Base-by-base conservation (phyloP, 345 rosid species). In the Eucalyptus grandis region DNA sequence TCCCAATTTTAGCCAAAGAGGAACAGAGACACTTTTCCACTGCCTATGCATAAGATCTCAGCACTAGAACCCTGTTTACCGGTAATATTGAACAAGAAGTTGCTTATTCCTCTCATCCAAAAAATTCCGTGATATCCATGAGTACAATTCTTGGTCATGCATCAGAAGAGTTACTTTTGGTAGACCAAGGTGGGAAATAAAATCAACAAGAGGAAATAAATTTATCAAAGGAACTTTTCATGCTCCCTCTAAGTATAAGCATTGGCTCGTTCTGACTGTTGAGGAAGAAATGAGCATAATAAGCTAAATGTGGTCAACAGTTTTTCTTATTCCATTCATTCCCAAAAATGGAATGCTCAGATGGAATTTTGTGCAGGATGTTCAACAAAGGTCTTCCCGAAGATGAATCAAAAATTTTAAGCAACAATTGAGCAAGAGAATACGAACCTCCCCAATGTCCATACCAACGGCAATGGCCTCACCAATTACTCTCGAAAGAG, bases 361-460 rank as follows among this genome's bases (percentile, higher is more conserved):
- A 37, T 40, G 43, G 47, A 77, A 77, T 37, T 11, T 77, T 22
- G 47, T 40, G 47, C 47, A 40, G 9, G 47, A 49, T 86, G 56
- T 86, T 86, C n/a, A 69, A 44, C 3, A n/a, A 47, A 22, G 49
- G 49, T 69, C 72, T 50, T 89, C 40, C 44, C 1, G 12, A 69
- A 80, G n/a, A 72, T 15, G 21, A 81, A 50, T 26, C 14, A 49
- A 37, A 34, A 88, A 2, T 50, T 80, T 49, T 5, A 56, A 88
- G 54, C 51, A 34, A 54, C 14, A 40, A 67, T 87, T 67, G 51
- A 30, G n/a, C 24, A 86, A 62, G 49, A 89, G 87, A 90, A 46
- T 86, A 89, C 89, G 16, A 94, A 97, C 99, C 99, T 96, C 98
- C 58, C 99, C 98, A 58, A 96, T 94, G 92, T 96, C 99, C 47